Evolutionary conservation across 2,329 filamentous ascomycete genomes (phyloP), one percentile per base, ranked within the genome.

Genomic region (Epichloe brachyelytri): DNA sequence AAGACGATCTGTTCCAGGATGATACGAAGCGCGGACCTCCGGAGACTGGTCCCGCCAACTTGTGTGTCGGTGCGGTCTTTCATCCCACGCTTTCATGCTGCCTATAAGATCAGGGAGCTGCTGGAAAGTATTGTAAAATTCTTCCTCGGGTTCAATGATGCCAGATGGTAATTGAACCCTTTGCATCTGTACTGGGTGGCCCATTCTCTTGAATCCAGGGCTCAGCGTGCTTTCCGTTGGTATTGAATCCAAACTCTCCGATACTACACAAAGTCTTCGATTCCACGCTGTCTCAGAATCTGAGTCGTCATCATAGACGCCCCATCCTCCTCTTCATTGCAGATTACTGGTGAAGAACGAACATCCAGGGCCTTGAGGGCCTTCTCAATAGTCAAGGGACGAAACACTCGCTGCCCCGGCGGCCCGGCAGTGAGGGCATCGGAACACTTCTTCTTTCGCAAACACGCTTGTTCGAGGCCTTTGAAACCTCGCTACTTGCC

Each of bases 401-500:
- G 71, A 56, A 71, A 71, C 51, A 75, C 73, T 41, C 76, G 71
- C 53, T 74, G 72, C 19, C 76, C 76, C 12, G 76, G 76, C 41
- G 76, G 76, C 2, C 76, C 76, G 30, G 76, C 76, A 19, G 73
- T 78, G 55, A 79, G 58, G 76, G 76, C 20, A 63, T 68, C n/a
- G 75, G 76, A 17, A 67, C 30, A 30, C 8, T 30, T 68, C 5
- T 73, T 74, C 1, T 66, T 62, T 0, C 64, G 65, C 26, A 59
- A 62, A 65, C 58, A 17, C 66, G 59, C n/a, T 57, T 54, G 4
- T 37, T 43, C 3, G 43, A 19, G 41, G 50, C 50, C 36, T 45
- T 49, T 7, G 38, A 45, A 30, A 45, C 15, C 37, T 54, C 49
- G 15, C 26, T 37, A 36, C 46, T 26, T 12, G 46, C 39, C 14